phyloP scores from a whole-genome alignment of 2,329 filamentous ascomycete genomes.

The Ophiostoma montium region DNA sequence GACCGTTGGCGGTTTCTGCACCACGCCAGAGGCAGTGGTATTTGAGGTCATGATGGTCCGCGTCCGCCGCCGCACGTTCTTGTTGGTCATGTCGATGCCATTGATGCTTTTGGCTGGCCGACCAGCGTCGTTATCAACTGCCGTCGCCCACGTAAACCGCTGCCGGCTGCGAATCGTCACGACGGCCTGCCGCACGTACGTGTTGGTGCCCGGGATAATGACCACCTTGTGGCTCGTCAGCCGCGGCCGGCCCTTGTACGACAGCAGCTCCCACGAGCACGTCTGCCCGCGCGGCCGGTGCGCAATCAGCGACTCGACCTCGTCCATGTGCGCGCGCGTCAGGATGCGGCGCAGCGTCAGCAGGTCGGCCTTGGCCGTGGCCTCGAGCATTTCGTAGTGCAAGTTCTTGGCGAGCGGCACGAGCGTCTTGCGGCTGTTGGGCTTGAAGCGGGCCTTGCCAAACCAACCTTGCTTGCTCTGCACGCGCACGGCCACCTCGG shows the following conservation, averaged over 20 bases:
- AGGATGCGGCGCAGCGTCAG: constrained; percentile 38
- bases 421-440: constrained; percentile 26
- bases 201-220: constrained; percentile 28
- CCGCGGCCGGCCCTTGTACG: constrained; percentile 33
- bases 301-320: constrained; percentile 39
- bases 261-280: constrained; percentile 40
- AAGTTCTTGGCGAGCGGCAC: constrained; percentile 41
- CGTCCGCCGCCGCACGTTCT: not conserved
- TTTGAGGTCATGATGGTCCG: not conserved
- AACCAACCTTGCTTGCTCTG: constrained; percentile 31
- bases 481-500: constrained; percentile 27
- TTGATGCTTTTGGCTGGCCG: not conserved
- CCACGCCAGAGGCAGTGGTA: constrained; percentile 9
- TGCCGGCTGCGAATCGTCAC: constrained; percentile 46
- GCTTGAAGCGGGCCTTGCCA: constrained; percentile 28
- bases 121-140: constrained; percentile 16
- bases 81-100: not conserved
- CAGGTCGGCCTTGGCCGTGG: constrained; percentile 45
- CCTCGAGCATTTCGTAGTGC: constrained; percentile 46
- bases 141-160: constrained; percentile 27
- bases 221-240: constrained; percentile 41
- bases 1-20: constrained; percentile 28
- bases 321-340: constrained; percentile 32
- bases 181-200: constrained; percentile 35
- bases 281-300: constrained; percentile 31